A percentile compares a stretch with the other conserved stretches of the same genome.
phyloP scores from a whole-genome alignment of 441 rosid species.

The Adansonia gregorii region DNA sequence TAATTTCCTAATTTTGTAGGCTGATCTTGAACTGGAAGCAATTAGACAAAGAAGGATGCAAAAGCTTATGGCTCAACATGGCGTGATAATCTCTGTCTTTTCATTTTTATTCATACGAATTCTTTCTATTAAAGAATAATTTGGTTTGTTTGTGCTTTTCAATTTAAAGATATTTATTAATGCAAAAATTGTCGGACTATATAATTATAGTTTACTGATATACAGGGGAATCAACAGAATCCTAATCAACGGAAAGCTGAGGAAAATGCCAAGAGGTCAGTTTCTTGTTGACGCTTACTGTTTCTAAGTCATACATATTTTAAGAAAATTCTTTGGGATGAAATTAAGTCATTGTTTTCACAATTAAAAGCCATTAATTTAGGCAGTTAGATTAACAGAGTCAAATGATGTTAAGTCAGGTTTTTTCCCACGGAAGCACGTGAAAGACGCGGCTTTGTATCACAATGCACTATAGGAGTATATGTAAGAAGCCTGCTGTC shows the following conservation, averaged over 20 bases:
- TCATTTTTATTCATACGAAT: background rate
- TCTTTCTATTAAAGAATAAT: background rate
- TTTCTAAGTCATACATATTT: slow-evolving; percentile 5
- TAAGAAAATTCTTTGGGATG: background rate
- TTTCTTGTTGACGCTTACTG: slow-evolving; percentile 10
- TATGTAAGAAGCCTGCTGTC: background rate
- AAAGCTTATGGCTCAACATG: slow-evolving; percentile 90
- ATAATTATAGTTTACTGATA: slow-evolving; percentile 20
- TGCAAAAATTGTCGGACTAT: too few relatives aligned
- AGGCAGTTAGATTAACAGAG: slow-evolving; percentile 96
- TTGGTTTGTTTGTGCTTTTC: slow-evolving; percentile 20
- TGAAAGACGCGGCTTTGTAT: slow-evolving; percentile 69
- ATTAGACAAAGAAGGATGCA: slow-evolving; percentile 96
- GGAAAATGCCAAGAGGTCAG: slow-evolving; percentile 82
- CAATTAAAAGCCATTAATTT: slow-evolving; percentile 29
- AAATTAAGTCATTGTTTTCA: background rate
- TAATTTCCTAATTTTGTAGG: slow-evolving; percentile 46
- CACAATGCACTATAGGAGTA: slow-evolving; percentile 16
- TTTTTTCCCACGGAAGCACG: slow-evolving; percentile 83
- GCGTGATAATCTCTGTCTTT: slow-evolving; percentile 47
- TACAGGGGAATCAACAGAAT: slow-evolving; percentile 69
- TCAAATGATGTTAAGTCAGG: slow-evolving; percentile 94
- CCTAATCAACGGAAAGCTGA: slow-evolving; percentile 74
- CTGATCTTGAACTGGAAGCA: slow-evolving; percentile 96
- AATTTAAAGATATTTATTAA: slow-evolving; percentile 4